These are phyloP conservation scores for Cenchrus fungigraminus DNA, from an alignment of 176 grass and related monocot species.

Conservation along the genomic window DNA sequence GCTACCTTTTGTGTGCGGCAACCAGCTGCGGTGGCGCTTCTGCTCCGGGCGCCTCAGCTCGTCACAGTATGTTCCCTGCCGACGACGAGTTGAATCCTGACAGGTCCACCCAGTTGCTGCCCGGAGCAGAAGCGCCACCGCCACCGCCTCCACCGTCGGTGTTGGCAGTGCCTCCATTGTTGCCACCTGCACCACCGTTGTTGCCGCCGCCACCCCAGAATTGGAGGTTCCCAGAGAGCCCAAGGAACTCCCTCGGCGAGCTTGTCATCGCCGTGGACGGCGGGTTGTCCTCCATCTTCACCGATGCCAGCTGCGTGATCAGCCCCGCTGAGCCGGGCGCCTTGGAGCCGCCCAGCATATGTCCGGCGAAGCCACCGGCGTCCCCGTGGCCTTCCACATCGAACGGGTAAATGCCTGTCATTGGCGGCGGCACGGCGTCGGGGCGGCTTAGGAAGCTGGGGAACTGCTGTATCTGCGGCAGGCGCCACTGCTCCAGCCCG, in stretches of 20 bases:
- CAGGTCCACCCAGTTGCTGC: constrained; percentile 53
- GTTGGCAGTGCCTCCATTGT: constrained; percentile 17
- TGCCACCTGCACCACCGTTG: constrained; percentile 1
- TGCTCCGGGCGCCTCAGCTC: too few species aligned
- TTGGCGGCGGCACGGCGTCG: constrained; percentile 48
- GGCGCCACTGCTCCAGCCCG: constrained; percentile 81
- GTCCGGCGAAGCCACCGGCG: constrained; percentile 43
- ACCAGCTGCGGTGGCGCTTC: background rate
- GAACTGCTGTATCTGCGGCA: constrained; percentile 78
- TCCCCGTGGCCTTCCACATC: constrained; percentile 42
- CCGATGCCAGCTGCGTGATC: constrained; percentile 70
- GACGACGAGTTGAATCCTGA: constrained; percentile 79
- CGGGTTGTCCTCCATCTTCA: constrained; percentile 82
- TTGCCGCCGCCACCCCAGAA: constrained; percentile 54
- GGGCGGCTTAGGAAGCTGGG: constrained; percentile 53
- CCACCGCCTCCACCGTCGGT: background rate
- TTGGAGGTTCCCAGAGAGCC: constrained; percentile 62
- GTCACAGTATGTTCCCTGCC: constrained; percentile 68
- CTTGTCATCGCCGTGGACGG: constrained; percentile 37
- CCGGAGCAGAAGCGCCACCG: constrained; percentile 13
- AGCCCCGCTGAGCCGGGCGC: constrained; percentile 52
- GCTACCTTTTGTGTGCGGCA: constrained; percentile 40
- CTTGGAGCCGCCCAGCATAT: constrained; percentile 53
- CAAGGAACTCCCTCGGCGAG: constrained; percentile 67
- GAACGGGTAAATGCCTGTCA: constrained; percentile 66